Evolutionary conservation across 176 grass and related monocot genomes (phyloP), one percentile per base, ranked within the genome.

Genomic region (Typha latifolia): DNA sequence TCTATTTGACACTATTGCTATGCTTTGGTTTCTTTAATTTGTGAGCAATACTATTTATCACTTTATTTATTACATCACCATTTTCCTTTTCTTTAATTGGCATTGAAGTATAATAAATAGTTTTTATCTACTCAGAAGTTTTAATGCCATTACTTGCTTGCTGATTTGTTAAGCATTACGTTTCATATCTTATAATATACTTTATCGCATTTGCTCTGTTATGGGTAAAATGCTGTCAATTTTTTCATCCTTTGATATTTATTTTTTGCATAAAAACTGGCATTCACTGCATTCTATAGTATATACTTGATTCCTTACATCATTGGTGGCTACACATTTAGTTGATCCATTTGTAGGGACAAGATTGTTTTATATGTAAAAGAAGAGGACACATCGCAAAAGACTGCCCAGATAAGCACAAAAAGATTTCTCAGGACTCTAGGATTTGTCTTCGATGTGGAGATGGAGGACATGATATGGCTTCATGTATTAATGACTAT

Each of bases 301-400:
- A 29, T 29, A 29, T 29, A 29, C 27, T 29, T 29, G 1, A 2
- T 43, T 43, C n/a, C 18, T 19, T 59, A 19, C n/a, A 59, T 59
- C 3, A 43, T 43, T 43, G 37, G 37, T 10, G 37, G 37, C 9
- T 43, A 43, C 6, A 2, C 6, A 21, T 59, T 14, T 22, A 12
- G 3, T 1, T 68, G 52, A 63, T 55, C 68, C 72, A 82, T 80
- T 73, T 47, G 29, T 55, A 99, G 89, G 86, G 79, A 51, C 92
- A 96, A 86, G 85, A 84, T 23, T 99, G 89, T 78, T 92, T 90
- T 61, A 66, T 86, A 64, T 99, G 95, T 63, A 99, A 94, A 79
- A 87, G 85, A 83, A 90, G 59, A 73, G 89, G 95, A 27, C 95
- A 94, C 72, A 80, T 78, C 65, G 85, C 95, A 1, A 99, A 87